Base-by-base conservation (phyloP, 108 stramenopile species). In the Heterococcus sp. region DNA sequence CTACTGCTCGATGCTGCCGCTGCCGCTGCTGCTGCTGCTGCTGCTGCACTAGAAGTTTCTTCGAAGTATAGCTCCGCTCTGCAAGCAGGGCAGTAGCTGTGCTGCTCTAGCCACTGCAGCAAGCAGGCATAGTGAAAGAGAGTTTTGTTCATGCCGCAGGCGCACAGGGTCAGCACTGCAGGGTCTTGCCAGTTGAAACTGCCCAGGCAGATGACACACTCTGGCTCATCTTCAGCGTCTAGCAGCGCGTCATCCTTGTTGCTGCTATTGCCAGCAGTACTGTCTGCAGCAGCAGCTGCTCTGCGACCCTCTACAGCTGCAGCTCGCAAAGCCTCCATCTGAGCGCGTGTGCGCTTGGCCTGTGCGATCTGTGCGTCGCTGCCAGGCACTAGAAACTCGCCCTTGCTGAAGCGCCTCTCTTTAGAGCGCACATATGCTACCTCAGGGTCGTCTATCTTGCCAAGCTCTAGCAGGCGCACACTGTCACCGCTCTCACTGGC, bases 171-270 rank as follows among this genome's bases (percentile, higher is more conserved):
- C 35, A 35, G 68, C 70, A 84, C 68, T 38, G 35, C 75, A 0
- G 84, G 84, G 36, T 84, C 78, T 26, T 69, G 66, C 75, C 46
- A 46, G 4, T 77, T 40, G 58, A 84, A 84, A 14, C 80, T 78
- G 3, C 70, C 83, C 76, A 84, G 58, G 73, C 83, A 84, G 21
- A 84, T 84, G 1, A 84, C 83, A 35, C 83, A 84, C 78, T 84
- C 46, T 21, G 46, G 46, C 46, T 58, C 14, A 8, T 58, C 46
- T 21, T 58, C 46, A n/a, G n/a, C 46, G 46, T 21, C 46, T 8
- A 8, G 46, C 46, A 8, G 46, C 46, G 14, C 46, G 46, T 21
- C 14, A 8, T 14, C 14, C 46, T 21, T 58, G 14, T 21, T 58
- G 46, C 46, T 58, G 46, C 46, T 58, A 21, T 21, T 58, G 46